Base-by-base conservation (phyloP, 352 stramenopile genomes). In the Phytophthora macrochlamydospora region DNA sequence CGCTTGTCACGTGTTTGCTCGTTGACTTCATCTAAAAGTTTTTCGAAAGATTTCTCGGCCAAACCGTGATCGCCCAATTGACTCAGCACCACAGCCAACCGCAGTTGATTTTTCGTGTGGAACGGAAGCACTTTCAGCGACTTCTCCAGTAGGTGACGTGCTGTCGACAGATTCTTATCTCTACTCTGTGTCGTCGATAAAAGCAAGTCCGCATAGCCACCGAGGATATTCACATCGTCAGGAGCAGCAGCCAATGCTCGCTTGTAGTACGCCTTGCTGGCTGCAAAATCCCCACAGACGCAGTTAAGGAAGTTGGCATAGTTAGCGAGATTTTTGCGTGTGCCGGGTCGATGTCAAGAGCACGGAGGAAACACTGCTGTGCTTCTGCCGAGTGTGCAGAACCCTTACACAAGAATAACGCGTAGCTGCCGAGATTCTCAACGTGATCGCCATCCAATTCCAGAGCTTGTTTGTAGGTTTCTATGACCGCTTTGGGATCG, bases 391-490 rank as follows among this genome's bases (percentile, higher is more conserved):
- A 45, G 35, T 77, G 48, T 2, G 38, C 13, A 14, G 61, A 75
- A 14, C 37, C 59, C 30, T 54, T 33, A 43, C 67, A 69, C 8
- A 87, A 64, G 50, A 84, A 84, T 2, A 59, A 31, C 4, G 75
- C 78, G n/a, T 81, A 87, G n/a, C 68, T 74, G 7, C 71, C 65
- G 9, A 87, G 65, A 30, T 81, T 76, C 13, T 60, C 43, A 6
- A 65, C 70, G 28, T 87, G 67, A 12, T 56, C 49, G 0, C 38
- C 29, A 24, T 87, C 73, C 14, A 76, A 13, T 29, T 46, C 30
- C 3, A 87, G 60, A 4, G 73, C 78, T 46, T 76, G 56, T 31
- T 79, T 45, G 40, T 83, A 87, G 0, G 60, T 33, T 38, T 66
- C 64, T 14, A 62, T 57, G 30, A 76, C 70, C 30, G 83, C 73